Evolutionary conservation across 2,329 filamentous ascomycete species (phyloP).

Genomic region (Diaporthe citrichinensis): DNA sequence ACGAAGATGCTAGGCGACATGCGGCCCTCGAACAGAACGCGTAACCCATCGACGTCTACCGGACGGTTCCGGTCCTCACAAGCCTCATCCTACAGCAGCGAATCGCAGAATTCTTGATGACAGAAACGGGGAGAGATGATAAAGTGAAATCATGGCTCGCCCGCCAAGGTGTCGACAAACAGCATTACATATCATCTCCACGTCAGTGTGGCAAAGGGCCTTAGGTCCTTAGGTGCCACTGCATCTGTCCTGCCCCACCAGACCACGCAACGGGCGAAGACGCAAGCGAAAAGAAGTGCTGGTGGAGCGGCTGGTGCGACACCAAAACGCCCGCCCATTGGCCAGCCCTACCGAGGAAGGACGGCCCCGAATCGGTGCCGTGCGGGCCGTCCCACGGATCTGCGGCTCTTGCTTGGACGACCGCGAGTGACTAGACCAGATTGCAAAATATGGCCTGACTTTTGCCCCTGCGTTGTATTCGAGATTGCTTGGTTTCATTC

Average conservation of each 20-base stretch:
- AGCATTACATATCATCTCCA: background rate
- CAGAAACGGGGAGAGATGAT: background rate
- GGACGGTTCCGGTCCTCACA: background rate
- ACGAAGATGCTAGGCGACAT: background rate
- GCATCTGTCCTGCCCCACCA: background rate
- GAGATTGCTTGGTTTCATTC: background rate
- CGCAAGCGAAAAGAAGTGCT: background rate
- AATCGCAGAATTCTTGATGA: background rate
- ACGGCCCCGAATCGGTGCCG: slow-evolving; percentile 23
- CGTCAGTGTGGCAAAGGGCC: background rate
- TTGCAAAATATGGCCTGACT: background rate
- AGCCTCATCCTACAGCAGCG: background rate
- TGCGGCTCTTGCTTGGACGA: background rate
- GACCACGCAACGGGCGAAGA: background rate
- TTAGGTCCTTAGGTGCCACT: background rate
- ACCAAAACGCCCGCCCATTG: background rate
- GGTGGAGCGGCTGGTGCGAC: background rate
- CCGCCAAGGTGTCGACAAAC: background rate
- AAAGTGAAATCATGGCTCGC: background rate
- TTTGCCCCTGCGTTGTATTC: background rate
- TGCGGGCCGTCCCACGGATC: slow-evolving; percentile 15
- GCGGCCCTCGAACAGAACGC: background rate
- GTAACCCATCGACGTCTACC: background rate
- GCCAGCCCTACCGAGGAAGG: background rate
- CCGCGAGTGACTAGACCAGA: background rate